A percentile compares a stretch with the other conserved stretches of the same genome.
These are phyloP conservation scores for Phytophthora sp. DNA, from an alignment of 352 stramenopile species.

Conservation along the genomic window DNA sequence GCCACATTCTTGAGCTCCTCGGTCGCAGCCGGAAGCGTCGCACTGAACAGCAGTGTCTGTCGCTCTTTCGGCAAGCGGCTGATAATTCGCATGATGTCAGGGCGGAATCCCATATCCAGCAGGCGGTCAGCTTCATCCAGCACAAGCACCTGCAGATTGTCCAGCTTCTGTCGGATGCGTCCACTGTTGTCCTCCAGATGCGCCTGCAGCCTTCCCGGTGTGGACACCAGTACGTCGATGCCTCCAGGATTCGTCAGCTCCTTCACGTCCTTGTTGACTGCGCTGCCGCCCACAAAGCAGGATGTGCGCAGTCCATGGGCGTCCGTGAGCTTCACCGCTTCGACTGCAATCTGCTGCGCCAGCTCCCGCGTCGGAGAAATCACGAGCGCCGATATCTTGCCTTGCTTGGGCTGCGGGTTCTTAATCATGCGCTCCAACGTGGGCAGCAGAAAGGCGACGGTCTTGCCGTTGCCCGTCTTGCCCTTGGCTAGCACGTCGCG, in stretches of 20 bases:
- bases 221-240: constrained; percentile 95
- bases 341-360: constrained; percentile 94
- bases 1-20: constrained; percentile 88
- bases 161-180: constrained; percentile 76
- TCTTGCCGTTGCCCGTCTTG: constrained; percentile 92
- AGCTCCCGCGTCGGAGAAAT: constrained; percentile 97
- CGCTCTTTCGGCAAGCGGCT: constrained; percentile 57
- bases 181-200: constrained; percentile 94
- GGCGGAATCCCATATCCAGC: constrained; percentile 95
- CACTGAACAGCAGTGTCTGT: constrained; percentile 96
- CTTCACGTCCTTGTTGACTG: constrained; percentile 77
- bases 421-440: constrained; percentile 82
- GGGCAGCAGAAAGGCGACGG: constrained; percentile 84
- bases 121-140: constrained; percentile 97
- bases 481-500: constrained; percentile 92
- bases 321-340: constrained; percentile 86
- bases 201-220: constrained; percentile 95
- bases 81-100: constrained; percentile 93
- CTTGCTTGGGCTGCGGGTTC: constrained; percentile 43
- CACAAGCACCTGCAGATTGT: constrained; percentile 64
- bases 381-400: constrained; percentile 93
- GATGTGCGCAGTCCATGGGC: constrained; percentile 78
- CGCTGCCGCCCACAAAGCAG: constrained; percentile 89
- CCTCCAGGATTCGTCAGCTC: constrained; percentile 40
- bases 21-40: constrained; percentile 91